Conservation (phyloP, 495 filamentous ascomycete genomes). For the Haplographium delicatum region DNA sequence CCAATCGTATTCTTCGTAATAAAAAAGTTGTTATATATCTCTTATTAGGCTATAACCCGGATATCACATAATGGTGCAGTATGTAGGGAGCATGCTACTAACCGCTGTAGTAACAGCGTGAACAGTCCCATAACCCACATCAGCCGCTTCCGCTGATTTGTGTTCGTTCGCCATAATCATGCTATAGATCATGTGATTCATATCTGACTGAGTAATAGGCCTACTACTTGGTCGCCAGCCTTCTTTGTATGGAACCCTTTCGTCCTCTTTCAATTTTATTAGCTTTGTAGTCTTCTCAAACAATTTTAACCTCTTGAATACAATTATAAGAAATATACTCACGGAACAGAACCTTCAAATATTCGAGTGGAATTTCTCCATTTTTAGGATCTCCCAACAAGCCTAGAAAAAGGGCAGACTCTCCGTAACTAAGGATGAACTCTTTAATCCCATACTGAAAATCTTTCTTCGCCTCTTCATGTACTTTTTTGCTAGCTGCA, state of each 20-base stretch:
- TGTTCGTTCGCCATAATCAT: constrained; percentile 15
- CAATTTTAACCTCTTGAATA: background rate
- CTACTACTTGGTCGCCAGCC: constrained; percentile 13
- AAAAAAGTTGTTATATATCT: too few species aligned
- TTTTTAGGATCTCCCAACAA: constrained; percentile 13
- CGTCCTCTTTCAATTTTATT: constrained; percentile 7
- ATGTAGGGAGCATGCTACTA: constrained; percentile 8
- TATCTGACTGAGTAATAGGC: constrained; percentile 13
- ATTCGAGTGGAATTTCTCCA: constrained; percentile 15
- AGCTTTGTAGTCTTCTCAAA: background rate
- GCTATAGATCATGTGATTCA: constrained; percentile 18
- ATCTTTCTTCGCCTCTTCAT: constrained; percentile 10
- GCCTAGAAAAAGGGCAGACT: constrained; percentile 11
- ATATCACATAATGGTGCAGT: constrained; percentile 17
- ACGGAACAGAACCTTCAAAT: constrained; percentile 15
- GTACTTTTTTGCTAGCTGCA: constrained; percentile 1
- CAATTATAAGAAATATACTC: background rate
- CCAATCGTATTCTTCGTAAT: too few species aligned
- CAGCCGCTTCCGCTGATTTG: constrained; percentile 13
- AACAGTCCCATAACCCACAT: constrained; percentile 15
- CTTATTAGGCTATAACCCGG: too few species aligned
- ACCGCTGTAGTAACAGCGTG: constrained; percentile 13
- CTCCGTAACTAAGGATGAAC: constrained; percentile 17
- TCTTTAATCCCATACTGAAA: constrained; percentile 18
- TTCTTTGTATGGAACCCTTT: constrained; percentile 17